Evolutionary conservation across 345 rosid species (phyloP).

Genomic region (Moricandia moricandioides): DNA sequence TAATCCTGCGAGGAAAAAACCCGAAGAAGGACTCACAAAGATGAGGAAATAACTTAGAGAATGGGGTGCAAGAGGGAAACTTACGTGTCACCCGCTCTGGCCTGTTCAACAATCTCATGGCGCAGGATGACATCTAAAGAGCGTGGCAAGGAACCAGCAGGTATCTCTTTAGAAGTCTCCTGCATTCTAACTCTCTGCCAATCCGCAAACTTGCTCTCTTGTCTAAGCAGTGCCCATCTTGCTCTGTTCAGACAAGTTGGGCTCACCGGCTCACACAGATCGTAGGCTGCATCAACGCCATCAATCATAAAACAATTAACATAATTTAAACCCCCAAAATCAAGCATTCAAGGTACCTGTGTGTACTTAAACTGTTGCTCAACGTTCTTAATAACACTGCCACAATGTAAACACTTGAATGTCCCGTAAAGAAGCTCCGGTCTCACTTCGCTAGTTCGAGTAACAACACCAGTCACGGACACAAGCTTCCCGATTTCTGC

Average conservation of each 20-base stretch:
- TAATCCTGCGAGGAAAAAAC: conserved; percentile 52
- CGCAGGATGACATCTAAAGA: conserved; percentile 89
- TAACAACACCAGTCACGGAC: conserved; percentile 85
- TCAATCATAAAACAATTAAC: no score
- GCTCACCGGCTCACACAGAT: conserved; percentile 68
- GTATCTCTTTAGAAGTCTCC: conserved; percentile 95
- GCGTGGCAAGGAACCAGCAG: conserved; percentile 92
- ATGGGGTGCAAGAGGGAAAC: background rate
- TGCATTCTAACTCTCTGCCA: conserved; percentile 99
- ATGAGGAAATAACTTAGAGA: background rate
- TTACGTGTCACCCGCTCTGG: conserved; percentile 97
- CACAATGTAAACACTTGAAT: conserved; percentile 85
- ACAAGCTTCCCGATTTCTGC: conserved; percentile 86
- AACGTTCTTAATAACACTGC: conserved; percentile 66
- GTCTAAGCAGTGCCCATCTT: conserved; percentile 85
- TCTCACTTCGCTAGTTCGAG: conserved; percentile 92
- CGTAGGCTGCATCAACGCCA: no score
- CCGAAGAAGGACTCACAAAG: background rate
- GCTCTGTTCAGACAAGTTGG: conserved; percentile 61
- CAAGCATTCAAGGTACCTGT: conserved; percentile 43
- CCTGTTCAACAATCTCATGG: conserved; percentile 95
- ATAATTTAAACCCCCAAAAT: no score
- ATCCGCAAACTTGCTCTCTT: conserved; percentile 93
- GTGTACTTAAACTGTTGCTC: conserved; percentile 97
- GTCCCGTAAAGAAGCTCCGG: conserved; percentile 91